These are phyloP conservation scores for Abrus precatorius DNA, from an alignment of 306 rosid genomes.

Conservation along the genomic window DNA sequence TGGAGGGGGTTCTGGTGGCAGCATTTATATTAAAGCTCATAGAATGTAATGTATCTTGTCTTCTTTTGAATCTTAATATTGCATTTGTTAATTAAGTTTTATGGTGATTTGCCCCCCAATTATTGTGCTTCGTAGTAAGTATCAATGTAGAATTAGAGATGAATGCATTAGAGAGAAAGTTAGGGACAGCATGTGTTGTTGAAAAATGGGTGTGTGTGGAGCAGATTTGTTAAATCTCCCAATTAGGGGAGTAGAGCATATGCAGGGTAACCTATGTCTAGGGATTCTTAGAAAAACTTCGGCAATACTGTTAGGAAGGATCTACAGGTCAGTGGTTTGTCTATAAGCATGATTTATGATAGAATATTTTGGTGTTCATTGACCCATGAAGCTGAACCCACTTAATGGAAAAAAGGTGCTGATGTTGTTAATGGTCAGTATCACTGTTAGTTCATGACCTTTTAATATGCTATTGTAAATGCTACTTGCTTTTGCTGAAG, in stretches of 20 bases:
- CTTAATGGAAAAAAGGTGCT: not conserved
- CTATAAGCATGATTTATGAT: not conserved
- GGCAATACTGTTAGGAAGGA: not conserved
- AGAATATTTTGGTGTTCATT: not conserved
- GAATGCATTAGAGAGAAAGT: not conserved
- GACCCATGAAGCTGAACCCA: not conserved
- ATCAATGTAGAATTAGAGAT: not conserved
- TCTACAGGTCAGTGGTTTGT: not conserved
- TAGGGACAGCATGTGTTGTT: not conserved
- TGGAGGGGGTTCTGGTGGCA: slow-evolving; percentile 99
- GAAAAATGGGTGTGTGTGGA: not conserved
- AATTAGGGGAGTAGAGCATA: not conserved
- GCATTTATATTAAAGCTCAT: slow-evolving; percentile 75
- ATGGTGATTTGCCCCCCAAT: not conserved
- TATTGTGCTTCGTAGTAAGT: not conserved
- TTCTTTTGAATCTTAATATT: slow-evolving; percentile 42
- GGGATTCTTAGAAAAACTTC: not conserved
- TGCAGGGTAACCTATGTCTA: not conserved
- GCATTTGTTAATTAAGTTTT: slow-evolving; percentile 27
- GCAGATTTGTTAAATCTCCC: not conserved
- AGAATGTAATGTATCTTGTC: slow-evolving; percentile 68
- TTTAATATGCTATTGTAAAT: not conserved
- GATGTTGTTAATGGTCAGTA: not conserved
- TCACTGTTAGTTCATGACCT: not conserved
- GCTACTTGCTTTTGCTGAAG: slow-evolving; percentile 26